Conservation (phyloP, 345 rosid genomes). For the Eucalyptus pauciflora region DNA sequence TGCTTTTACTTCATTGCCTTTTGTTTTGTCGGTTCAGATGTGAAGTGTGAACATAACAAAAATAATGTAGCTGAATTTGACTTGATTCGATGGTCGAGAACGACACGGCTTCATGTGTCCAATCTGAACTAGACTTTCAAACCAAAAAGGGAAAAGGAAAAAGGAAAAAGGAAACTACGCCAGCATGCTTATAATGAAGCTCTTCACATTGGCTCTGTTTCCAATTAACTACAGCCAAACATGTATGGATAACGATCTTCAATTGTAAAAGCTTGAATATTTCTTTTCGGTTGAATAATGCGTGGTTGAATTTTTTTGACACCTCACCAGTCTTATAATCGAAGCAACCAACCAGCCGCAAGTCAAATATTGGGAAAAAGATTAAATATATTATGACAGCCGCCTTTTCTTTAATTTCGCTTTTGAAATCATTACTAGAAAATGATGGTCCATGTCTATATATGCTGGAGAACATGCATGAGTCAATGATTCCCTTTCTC, state of each 20-base stretch:
- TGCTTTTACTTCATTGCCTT: not conserved
- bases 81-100: not conserved
- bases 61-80: not conserved
- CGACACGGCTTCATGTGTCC: not conserved
- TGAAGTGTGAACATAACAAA: not conserved
- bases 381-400: not conserved
- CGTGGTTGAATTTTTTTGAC: not conserved
- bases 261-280: not conserved
- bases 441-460: not conserved
- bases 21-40: not conserved
- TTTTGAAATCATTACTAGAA: not conserved
- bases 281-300: not conserved
- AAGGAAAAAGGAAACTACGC: not conserved
- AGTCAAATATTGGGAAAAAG: not conserved
- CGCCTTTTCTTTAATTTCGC: not conserved
- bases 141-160: not conserved
- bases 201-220: not conserved
- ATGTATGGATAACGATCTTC: not conserved
- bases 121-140: not conserved
- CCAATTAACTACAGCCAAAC: not conserved
- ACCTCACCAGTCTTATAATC: not conserved
- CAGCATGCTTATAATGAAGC: not conserved
- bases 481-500: not conserved
- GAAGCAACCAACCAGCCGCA: not conserved
- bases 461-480: not conserved